Evolutionary conservation across 2,329 filamentous ascomycete species (phyloP), one percentile per base, ranked within the genome.

Genomic region (Neodidymelliopsis sp.): DNA sequence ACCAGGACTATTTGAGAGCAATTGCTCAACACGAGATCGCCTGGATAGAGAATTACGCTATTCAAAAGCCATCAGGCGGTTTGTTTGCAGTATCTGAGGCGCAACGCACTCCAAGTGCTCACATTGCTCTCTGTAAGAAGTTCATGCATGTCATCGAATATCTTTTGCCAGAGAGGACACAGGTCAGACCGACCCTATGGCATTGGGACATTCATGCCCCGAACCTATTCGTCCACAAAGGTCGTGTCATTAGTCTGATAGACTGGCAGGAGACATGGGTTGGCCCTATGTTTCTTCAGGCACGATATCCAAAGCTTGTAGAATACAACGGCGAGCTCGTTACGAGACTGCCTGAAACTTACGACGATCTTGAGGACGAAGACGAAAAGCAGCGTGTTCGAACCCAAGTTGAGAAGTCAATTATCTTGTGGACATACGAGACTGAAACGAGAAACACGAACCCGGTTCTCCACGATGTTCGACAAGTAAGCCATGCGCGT

Each of bases 181-280:
- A 38, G 8, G 63, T 65, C 4, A 49, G 53, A 27, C 56, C 73
- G 12, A 64, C 64, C n/a, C 47, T 78, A 25, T 76, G 67, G 71
- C 73, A 78, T 60, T 60, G 54, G 23, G 73, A 77, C 58, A 56
- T 77, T 19, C 69, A 72, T 53, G 49, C 68, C 12, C 57, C 59
- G 2, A 78, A 76, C 48, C 57, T 77, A 18, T 77, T 77, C 49
- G 65, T 76, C 20, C 24, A 71, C n/a, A 52, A 65, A 18, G 57
- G 59, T 28, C 57, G 54, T 31, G 69, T 78, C 27, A 70, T 71
- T 6, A 64, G 69, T 39, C 40, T 78, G 5, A 76, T 79, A 40
- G 73, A 78, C 56, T 78, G 75, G 74, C 71, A 77, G 56, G 65
- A 67, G 13, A 57, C 46, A 9, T 75, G 67, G 56, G 37, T 53